Base-by-base conservation (phyloP, 2,329 filamentous ascomycete genomes). In the Trichoderma sp. region DNA sequence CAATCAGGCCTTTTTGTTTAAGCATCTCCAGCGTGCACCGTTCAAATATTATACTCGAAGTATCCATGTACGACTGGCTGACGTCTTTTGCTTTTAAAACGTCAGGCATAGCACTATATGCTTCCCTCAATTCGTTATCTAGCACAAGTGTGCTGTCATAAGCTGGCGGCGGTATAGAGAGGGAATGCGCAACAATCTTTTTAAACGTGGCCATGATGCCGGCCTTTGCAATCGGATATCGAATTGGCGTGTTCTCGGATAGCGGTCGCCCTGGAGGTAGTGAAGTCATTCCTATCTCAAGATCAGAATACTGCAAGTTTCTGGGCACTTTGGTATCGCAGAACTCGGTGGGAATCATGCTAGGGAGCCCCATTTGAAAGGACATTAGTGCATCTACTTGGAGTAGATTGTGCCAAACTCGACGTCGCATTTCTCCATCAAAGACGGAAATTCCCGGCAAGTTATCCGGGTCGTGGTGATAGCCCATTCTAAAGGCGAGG, bases 261-360 rank as follows among this genome's bases (percentile, higher is more conserved):
- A 65, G 49, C 11, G 62, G 62, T 31, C 62, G 62, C 19, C 35
- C 62, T 4, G 52, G 52, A 21, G 62, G 62, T 3, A 65, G 35
- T 24, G 27, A 2, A 0, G 52, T 43, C 62, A 56, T 65, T 21
- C 52, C 37, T 21, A 56, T 43, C 1, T 65, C 52, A 5, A 65
- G 52, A 43, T 65, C 62, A 13, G 52, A 56, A n/a, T 33, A 65
- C 6, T 65, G 62, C 19, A 65, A 19, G 35, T 65, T 65, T 5
- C 62, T 65, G 11, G 62, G 62, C 49, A 65, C 62, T 29, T 65
- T 65, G 16, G 62, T 65, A 16, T 65, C 62, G 52, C 62, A 65
- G 8, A 65, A 65, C 7, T 65, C 62, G 13, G 62, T 65, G 2
- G 62, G 52, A 24, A 65, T 65, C 62, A 65, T 65, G 62, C 62